Base-by-base conservation (phyloP, 192 early-diverging fungal genomes). In the Entomortierella chlamydospora region DNA sequence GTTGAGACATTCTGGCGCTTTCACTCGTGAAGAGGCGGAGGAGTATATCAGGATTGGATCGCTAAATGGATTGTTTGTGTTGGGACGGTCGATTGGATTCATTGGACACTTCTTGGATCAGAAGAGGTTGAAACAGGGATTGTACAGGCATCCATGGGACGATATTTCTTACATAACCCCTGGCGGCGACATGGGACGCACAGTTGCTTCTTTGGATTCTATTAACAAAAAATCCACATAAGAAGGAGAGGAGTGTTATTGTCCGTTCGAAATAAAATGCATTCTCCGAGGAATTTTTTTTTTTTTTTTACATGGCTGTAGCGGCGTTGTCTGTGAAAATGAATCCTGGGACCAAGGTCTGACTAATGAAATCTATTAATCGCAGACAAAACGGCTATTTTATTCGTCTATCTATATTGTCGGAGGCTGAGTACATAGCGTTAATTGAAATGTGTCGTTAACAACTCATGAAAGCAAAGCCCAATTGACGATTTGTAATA, bases 51-150 rank as follows among this genome's bases (percentile, higher is more conserved):
- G 91, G 74, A 98, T 97, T 81, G 96, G 96, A 57, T 95, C 96
- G 0, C 90, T 99, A 64, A 99, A 99, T 82, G 97, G 97, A 20
- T 86, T 99, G 64, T 99, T 99, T 83, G 96, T 99, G 20, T 86
- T 99, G 34, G 97, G 96, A 43, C 93, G 97, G 45, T 90, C 90
- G 61, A 95, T 98, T 76, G 97, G 97, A 45, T 99, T 99, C 84
- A 97, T 97, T 84, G 97, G 97, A 39, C 97, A 99, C 74, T 96
- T 94, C 82, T 88, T 99, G 58, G 97, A 99, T 88, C 97, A 99
- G 88, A 96, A 95, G 90, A 85, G 97, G 30, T 88, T 99, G 77
- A 99, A 99, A 93, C 97, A 99, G 83, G 96, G 96, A 29, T 82
- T 98, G 73, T 99, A 99, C 93, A 88, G 96, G 77, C 97, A 98